Percentiles rank a stretch among this genome's conserved stretches.
These are phyloP conservation scores for Raphanus raphanistrum DNA, from an alignment of 345 rosid genomes.

Conservation along the genomic window DNA sequence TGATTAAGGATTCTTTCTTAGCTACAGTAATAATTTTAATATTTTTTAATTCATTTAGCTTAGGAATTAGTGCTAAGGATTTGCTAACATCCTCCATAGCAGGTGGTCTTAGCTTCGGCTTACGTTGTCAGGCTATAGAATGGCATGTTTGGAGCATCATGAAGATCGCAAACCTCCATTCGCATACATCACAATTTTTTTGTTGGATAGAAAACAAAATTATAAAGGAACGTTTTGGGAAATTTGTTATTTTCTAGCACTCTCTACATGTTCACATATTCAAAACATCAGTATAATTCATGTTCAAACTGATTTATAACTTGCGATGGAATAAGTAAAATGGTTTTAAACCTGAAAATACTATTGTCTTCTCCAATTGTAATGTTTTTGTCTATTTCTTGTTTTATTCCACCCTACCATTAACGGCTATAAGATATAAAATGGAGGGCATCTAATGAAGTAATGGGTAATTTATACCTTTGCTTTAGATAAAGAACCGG, in stretches of 20 bases:
- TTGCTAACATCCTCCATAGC: no score
- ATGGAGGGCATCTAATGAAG: constrained; percentile 9
- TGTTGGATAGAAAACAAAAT: neutral
- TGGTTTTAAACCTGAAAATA: neutral
- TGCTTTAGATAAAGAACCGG: constrained; percentile 37
- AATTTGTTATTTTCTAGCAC: neutral
- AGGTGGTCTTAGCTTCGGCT: neutral
- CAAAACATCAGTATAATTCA: neutral
- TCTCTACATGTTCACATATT: neutral
- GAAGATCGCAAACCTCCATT: neutral
- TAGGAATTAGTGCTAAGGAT: no score
- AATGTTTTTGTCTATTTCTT: neutral
- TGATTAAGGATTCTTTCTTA: no score
- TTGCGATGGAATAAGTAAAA: neutral
- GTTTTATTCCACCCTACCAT: neutral
- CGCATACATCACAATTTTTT: neutral
- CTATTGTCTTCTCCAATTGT: neutral
- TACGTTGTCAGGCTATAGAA: neutral
- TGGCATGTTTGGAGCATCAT: neutral
- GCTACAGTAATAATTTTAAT: no score
- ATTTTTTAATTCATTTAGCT: no score
- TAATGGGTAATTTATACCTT: constrained; percentile 26
- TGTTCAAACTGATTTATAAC: neutral
- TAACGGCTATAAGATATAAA: no score
- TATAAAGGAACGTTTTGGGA: neutral